Evolutionary conservation across 495 filamentous ascomycete species (phyloP), one percentile per base, ranked within the genome.

Genomic region (Astrocystis sublimbata): DNA sequence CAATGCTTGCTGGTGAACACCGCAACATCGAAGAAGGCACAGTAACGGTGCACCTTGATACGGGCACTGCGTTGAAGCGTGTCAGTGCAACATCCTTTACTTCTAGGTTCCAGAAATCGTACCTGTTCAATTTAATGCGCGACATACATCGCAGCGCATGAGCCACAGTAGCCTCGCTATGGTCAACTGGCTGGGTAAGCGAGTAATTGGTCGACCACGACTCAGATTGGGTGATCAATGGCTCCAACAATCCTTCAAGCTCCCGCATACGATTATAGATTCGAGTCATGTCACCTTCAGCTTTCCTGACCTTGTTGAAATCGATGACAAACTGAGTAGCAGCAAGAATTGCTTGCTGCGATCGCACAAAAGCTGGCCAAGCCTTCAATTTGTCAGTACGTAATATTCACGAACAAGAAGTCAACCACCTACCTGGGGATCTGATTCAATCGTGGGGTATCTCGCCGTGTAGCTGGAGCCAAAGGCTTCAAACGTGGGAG

Each of bases 1-100:
- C 83, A 87, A 46, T 86, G 84, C 57, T 79, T 81, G 45, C 80
- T 81, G 12, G 81, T 77, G 70, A 86, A 87, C 13, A 87, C 77
- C 8, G 85, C 84, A 1, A 84, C 78, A 60, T 87, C 83, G 43
- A 78, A 82, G 68, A 87, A 87, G 35, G 85, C 85, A 65, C 79
- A 75, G 63, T 85, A 86, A 15, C 84, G 82, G 51, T 87, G 84
- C 1, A 81, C 72, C 66, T 86, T 87, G 58, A 87, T 86, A 69
- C 84, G 77, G 28, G 85, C 83, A 74, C 84, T 87, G 60, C 6
- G 55, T 45, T 54, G 36, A 36, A n/a, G 19, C 13, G 28, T 23
- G 65, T 72, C 33, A 71, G 60, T 9, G 12, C 21, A 51, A 26
- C 21, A 30, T 26, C 31, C 15, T 5, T 49, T 47, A 8, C 10